phyloP scores from a whole-genome alignment of 345 rosid genomes.

The Eucalyptus curtisii region DNA sequence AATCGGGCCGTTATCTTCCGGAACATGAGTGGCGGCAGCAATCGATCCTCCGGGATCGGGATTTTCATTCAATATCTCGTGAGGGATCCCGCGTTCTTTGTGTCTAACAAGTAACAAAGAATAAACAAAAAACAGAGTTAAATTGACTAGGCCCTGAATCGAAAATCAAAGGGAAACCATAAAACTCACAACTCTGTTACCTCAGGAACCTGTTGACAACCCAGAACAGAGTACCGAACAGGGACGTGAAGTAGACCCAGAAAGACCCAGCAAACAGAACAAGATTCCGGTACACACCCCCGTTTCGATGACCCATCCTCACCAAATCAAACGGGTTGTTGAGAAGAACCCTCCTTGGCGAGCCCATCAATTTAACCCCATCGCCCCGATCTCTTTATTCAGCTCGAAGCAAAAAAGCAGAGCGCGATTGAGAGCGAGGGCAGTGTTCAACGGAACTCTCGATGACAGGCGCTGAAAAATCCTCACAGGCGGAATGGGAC shows the following conservation, averaged over 20 bases:
- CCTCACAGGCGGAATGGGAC: constrained; percentile 33
- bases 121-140: neutral
- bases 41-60: neutral
- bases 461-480: constrained; percentile 27
- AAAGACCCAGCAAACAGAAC: constrained; percentile 13
- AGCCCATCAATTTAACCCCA: constrained; percentile 23
- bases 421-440: constrained; percentile 3
- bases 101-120: constrained; percentile 6
- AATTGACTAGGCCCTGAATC: neutral
- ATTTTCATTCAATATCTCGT: neutral
- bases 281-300: constrained; percentile 11
- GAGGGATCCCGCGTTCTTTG: neutral
- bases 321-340: constrained; percentile 4
- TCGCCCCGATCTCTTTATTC: constrained; percentile 12
- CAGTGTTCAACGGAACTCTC: constrained; percentile 9
- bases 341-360: neutral
- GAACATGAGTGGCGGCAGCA: neutral
- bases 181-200: constrained; percentile 22
- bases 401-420: constrained; percentile 27
- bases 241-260: constrained; percentile 29
- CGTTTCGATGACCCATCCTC: constrained; percentile 19
- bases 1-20: neutral
- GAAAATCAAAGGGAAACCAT: neutral
- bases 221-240: constrained; percentile 27
- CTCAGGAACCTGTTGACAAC: constrained; percentile 3